Percentiles rank a stretch among this genome's conserved stretches.
Conservation (phyloP, 495 filamentous ascomycete genomes). For the Penicillium nucicola region DNA sequence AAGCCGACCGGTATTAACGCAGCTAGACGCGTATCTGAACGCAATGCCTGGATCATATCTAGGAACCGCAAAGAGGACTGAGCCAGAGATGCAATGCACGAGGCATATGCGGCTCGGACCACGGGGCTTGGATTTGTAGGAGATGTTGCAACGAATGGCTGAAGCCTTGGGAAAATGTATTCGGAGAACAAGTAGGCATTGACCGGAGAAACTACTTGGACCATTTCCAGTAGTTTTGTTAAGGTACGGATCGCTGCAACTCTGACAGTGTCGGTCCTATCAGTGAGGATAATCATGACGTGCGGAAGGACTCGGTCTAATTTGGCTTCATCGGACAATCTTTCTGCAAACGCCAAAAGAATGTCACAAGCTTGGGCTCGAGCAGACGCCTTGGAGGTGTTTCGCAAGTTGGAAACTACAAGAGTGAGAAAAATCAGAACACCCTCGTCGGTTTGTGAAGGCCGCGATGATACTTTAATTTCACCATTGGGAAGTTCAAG, state of each 20-base stretch:
- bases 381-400: slow-evolving; percentile 81
- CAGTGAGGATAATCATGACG: slow-evolving; percentile 73
- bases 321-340: slow-evolving; percentile 92
- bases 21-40: slow-evolving; percentile 78
- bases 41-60: slow-evolving; percentile 84
- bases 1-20: slow-evolving; percentile 69
- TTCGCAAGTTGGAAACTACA: slow-evolving; percentile 82
- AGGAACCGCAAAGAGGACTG: slow-evolving; percentile 81
- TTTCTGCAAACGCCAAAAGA: slow-evolving; percentile 86
- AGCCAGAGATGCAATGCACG: slow-evolving; percentile 88
- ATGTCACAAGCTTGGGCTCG: slow-evolving; percentile 90
- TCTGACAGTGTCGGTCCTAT: slow-evolving; percentile 77
- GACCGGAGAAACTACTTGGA: slow-evolving; percentile 83
- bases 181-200: slow-evolving; percentile 95
- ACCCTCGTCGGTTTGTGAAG: slow-evolving; percentile 66
- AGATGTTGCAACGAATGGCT: slow-evolving; percentile 59
- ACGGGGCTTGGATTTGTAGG: slow-evolving; percentile 60
- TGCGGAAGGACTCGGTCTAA: slow-evolving; percentile 93
- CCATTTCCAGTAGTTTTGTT: slow-evolving; percentile 83
- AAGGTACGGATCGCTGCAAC: slow-evolving; percentile 80
- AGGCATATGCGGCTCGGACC: slow-evolving; percentile 86
- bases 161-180: slow-evolving; percentile 84
- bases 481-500: slow-evolving; percentile 85
- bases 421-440: slow-evolving; percentile 89
- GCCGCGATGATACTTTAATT: slow-evolving; percentile 47